phyloP scores from a whole-genome alignment of 192 early-diverging fungal species.

The Backusella mclennaniae region DNA sequence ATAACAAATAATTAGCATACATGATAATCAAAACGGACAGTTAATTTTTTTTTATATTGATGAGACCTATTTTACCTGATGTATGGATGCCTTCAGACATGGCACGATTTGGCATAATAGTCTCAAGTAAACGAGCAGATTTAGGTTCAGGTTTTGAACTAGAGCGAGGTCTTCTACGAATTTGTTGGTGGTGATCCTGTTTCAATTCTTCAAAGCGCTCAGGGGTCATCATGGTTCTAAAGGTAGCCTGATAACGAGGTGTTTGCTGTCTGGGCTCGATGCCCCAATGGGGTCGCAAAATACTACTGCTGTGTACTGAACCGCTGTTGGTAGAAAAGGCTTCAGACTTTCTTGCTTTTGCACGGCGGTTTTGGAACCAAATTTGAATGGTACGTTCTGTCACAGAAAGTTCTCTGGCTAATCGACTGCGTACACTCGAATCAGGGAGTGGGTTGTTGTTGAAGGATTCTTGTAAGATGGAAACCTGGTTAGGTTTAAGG shows the following conservation, averaged over 20 bases:
- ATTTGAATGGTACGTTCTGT: conserved; percentile 73
- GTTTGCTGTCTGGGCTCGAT: neutral
- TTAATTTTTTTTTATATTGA: neutral
- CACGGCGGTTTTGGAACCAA: conserved; percentile 84
- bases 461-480: conserved; percentile 67
- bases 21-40: neutral
- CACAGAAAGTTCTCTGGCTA: conserved; percentile 66
- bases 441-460: conserved; percentile 64
- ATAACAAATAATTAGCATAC: neutral
- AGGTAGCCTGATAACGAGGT: conserved; percentile 22
- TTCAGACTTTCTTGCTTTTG: conserved; percentile 67
- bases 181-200: conserved; percentile 7
- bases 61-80: neutral
- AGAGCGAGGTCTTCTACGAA: conserved; percentile 21
- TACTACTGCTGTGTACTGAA: neutral
- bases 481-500: conserved; percentile 59
- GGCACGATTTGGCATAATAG: neutral
- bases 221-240: conserved; percentile 28
- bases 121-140: neutral
- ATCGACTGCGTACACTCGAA: conserved; percentile 53
- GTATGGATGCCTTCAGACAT: conserved; percentile 13
- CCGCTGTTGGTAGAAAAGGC: neutral
- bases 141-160: conserved; percentile 22
- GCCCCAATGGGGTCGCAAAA: neutral
- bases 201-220: conserved; percentile 51